These are phyloP conservation scores for Rhipidocladum racemiflorum DNA, from an alignment of 176 grass and related monocot genomes.

Conservation along the genomic window DNA sequence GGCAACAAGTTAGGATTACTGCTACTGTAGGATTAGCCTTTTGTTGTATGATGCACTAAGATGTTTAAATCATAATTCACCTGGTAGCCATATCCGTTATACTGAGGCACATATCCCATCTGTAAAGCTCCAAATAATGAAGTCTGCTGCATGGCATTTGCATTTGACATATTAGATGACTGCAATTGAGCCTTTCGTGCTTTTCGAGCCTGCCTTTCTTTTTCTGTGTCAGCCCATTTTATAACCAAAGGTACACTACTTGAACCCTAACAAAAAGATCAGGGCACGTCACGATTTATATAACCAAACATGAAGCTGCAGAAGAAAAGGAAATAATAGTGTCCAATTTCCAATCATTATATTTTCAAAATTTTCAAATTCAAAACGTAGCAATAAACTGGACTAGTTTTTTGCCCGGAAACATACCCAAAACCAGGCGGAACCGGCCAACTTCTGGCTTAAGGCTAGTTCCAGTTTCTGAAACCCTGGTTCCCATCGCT, in stretches of 20 bases:
- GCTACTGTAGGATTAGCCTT: neutral
- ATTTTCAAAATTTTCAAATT: neutral
- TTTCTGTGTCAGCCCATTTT: conserved; percentile 99
- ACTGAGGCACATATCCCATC: too few species aligned
- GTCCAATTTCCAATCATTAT: neutral
- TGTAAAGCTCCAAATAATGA: too few species aligned
- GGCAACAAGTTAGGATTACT: conserved; percentile 10
- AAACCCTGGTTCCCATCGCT: neutral
- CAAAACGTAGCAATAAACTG: neutral
- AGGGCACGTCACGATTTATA: conserved; percentile 4
- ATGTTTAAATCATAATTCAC: conserved; percentile 39
- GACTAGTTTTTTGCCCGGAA: neutral
- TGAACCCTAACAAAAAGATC: conserved; percentile 62
- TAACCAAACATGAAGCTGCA: neutral
- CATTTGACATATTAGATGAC: too few species aligned
- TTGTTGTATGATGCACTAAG: conserved; percentile 1
- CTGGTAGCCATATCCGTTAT: conserved; percentile 98
- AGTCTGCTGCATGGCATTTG: too few species aligned
- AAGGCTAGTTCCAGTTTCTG: neutral
- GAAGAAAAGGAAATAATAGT: neutral
- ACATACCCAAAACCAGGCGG: neutral
- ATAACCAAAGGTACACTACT: conserved; percentile 97
- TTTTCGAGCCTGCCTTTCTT: too few species aligned
- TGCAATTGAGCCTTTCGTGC: too few species aligned
- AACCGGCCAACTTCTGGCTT: neutral